Base-by-base conservation (phyloP, 768 basidiomycete genomes). In the Auriscalpium microsporum region DNA sequence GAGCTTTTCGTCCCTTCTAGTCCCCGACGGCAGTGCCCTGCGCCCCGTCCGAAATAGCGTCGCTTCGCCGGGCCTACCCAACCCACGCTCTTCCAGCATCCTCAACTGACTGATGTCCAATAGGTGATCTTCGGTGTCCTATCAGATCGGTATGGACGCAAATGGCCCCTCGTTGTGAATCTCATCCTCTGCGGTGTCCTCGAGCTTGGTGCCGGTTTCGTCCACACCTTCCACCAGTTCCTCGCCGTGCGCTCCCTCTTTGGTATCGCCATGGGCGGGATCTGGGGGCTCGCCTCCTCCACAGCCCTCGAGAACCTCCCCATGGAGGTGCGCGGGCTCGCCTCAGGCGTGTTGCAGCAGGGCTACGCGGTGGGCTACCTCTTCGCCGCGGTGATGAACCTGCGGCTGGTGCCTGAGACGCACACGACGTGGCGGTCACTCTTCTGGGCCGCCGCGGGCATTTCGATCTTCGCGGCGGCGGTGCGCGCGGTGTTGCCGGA, bases 271-370 rank as follows among this genome's bases (percentile, higher is more conserved):
- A 91, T 93, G 90, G 90, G 90, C 36, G 90, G 90, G 0, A 79
- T 95, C 47, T 95, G 93, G 91, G 91, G 92, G 16, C 73, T 92
- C 34, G 79, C 90, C 0, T 75, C 88, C 1, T 78, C 90, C 0
- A 93, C 88, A 0, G 84, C 88, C 0, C 83, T 96, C 38, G 94
- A 96, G 68, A 94, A 90, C 66, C 77, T 95, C 10, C 94, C 94
- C 0, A 83, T 88, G 34, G 87, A 90, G 64, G 78, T 83, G 14
- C 87, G 94, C 67, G 95, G 95, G 19, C 71, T 96, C 2, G 85
- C 84, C 3, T 86, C 83, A 19, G 94, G 94, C 13, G 71, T 95
- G 48, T 68, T 97, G 6, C 94, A 96, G 63, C 82, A 94, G 65
- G 94, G 91, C 14, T 94, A 95, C 63, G 89, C 91, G 0, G 78